Conservation (phyloP, 768 basidiomycete species). For the Lentinula sp. region DNA sequence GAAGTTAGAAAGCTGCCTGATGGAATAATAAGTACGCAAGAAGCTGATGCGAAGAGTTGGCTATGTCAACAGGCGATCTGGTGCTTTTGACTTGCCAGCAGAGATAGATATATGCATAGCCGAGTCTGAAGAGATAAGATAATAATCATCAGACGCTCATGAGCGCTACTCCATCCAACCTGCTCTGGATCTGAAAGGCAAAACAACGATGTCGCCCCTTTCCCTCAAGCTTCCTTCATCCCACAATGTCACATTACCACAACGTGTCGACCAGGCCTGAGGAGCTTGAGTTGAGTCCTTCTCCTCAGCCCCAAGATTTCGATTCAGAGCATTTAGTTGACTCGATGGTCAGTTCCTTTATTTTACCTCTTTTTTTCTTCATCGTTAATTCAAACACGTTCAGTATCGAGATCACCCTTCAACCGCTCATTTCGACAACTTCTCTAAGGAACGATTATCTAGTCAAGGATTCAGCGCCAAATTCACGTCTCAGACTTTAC, state of each 20-base stretch:
- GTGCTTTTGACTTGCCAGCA: no score
- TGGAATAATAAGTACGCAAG: no score
- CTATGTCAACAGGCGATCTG: no score
- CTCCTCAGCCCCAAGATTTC: conserved; percentile 6
- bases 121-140: no score
- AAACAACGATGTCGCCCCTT: not conserved
- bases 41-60: no score
- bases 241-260: conserved; percentile 11
- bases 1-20: no score
- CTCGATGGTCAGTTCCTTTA: conserved; percentile 8
- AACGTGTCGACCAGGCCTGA: conserved; percentile 10
- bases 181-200: not conserved
- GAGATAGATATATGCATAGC: no score
- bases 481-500: not conserved
- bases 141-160: not conserved
- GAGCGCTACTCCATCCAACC: not conserved
- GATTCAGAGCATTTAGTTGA: conserved; percentile 13
- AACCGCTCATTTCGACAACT: not conserved
- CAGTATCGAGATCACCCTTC: not conserved
- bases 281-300: conserved; percentile 7
- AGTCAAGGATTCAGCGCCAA: not conserved
- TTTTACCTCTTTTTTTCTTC: not conserved
- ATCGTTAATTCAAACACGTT: not conserved
- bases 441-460: not conserved
- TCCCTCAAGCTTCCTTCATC: not conserved